Base-by-base conservation (phyloP, 2,329 filamentous ascomycete genomes). In the Neopestalotiopsis sp. region DNA sequence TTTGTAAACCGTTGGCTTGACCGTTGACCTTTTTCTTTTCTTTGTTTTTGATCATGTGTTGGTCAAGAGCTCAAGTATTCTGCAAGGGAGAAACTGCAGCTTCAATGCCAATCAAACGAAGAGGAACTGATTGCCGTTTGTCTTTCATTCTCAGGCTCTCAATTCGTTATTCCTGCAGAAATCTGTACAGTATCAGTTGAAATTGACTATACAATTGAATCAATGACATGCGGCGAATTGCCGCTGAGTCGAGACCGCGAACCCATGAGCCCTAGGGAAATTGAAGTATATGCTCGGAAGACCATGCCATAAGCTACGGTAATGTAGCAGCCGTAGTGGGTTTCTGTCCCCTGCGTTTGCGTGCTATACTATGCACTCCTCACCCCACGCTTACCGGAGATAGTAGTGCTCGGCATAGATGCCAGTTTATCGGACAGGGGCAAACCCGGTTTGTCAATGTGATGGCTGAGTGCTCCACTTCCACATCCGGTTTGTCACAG, bases 391-490 rank as follows among this genome's bases (percentile, higher is more conserved):
- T 53, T 53, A 53, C 45, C 45, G n/a, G 20, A 53, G 2, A 53
- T 3, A 20, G 45, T 53, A 53, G 45, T 53, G 20, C 17, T 53
- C 45, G 45, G 45, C 45, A 53, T 38, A 38, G 20, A 53, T 53
- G n/a, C 20, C 45, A 53, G 45, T 17, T n/a, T 20, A 17, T 53
- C 45, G 45, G 24, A 20, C 45, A 53, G 45, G 45, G 45, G n/a
- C 20, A 17, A 53, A 53, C 45, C 45, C 45, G 45, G 45, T 53
- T 53, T n/a, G 45, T 53, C 17, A 53, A 17, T 53, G 45, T 53
- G 45, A 53, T 53, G 45, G n/a, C n/a, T 53, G 45, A 53, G n/a
- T 53, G 45, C 45, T 53, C 45, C 45, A 53, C 45, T 53, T 53
- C 45, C 45, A n/a, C 14, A 53, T 53, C 45, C 20, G 45, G 45